phyloP scores from a whole-genome alignment of 495 filamentous ascomycete genomes.

The Aspergillus leporis region DNA sequence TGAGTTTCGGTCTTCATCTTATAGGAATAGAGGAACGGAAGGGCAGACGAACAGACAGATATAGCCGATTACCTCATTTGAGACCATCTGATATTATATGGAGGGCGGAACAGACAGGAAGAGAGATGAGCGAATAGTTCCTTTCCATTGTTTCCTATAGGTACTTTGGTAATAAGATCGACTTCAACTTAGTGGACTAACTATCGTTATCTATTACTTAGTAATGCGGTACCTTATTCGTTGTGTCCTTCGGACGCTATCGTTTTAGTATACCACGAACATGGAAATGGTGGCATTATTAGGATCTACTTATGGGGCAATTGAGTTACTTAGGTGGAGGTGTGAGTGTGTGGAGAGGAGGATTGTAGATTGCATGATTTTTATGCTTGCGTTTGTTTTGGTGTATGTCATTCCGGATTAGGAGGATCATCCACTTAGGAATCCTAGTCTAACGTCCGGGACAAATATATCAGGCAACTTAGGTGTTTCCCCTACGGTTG shows the following conservation, averaged over 20 bases:
- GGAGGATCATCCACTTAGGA: neutral
- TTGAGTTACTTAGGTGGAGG: neutral
- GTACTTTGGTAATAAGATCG: neutral
- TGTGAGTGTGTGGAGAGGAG: neutral
- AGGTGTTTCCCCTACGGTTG: neutral
- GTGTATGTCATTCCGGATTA: neutral
- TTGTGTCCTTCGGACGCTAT: neutral
- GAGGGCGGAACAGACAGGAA: neutral
- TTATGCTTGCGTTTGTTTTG: neutral
- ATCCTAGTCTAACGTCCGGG: neutral
- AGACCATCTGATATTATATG: neutral
- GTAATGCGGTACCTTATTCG: neutral
- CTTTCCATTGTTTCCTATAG: neutral
- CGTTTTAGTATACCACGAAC: neutral
- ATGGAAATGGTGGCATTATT: neutral
- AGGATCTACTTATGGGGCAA: neutral
- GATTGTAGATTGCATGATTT: neutral
- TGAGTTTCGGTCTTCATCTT: neutral
- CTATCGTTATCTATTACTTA: neutral
- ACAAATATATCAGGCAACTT: neutral
- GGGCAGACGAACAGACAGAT: too few species aligned
- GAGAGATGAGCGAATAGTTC: neutral
- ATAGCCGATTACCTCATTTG: too few species aligned
- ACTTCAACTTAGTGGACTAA: neutral
- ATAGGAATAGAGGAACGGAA: neutral